A percentile compares a stretch with the other conserved stretches of the same genome.
phyloP scores from a whole-genome alignment of 805 yeast species.

The Ogataea trehalophila region DNA sequence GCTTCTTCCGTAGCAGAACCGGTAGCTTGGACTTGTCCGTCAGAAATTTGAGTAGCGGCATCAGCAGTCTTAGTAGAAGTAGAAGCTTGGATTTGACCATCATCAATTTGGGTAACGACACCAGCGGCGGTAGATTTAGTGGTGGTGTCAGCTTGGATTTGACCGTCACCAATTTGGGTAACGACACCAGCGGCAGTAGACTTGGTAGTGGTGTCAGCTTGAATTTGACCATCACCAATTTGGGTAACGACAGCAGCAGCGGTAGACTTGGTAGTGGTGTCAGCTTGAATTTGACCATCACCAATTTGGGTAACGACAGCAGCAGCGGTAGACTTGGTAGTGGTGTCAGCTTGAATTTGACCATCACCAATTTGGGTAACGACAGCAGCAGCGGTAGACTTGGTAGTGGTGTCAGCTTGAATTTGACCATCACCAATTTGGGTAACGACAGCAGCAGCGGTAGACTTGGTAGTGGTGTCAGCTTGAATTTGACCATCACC shows the following conservation, averaged over 20 bases:
- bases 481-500: conserved; percentile 48
- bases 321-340: conserved; percentile 21
- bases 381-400: conserved; percentile 24
- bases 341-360: conserved; percentile 38
- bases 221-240: conserved; percentile 27
- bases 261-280: conserved; percentile 34
- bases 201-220: conserved; percentile 14
- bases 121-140: conserved; percentile 17
- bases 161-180: conserved; percentile 45
- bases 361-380: conserved; percentile 43
- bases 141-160: conserved; percentile 35
- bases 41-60: conserved; percentile 39
- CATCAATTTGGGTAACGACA: conserved; percentile 33
- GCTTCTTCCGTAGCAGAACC: conserved; percentile 24
- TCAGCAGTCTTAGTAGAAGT: conserved; percentile 32
- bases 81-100: conserved; percentile 41
- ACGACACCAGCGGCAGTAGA: conserved; percentile 3
- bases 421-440: conserved; percentile 22
- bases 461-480: conserved; percentile 33
- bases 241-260: conserved; percentile 19
- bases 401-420: conserved; percentile 33
- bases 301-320: conserved; percentile 27
- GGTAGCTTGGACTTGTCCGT: conserved; percentile 42
- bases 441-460: conserved; percentile 31
- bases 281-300: conserved; percentile 34